Percentiles rank a stretch among this genome's conserved stretches.
These are phyloP conservation scores for Gossypium schwendimanii DNA, from an alignment of 441 rosid genomes.

Conservation along the genomic window DNA sequence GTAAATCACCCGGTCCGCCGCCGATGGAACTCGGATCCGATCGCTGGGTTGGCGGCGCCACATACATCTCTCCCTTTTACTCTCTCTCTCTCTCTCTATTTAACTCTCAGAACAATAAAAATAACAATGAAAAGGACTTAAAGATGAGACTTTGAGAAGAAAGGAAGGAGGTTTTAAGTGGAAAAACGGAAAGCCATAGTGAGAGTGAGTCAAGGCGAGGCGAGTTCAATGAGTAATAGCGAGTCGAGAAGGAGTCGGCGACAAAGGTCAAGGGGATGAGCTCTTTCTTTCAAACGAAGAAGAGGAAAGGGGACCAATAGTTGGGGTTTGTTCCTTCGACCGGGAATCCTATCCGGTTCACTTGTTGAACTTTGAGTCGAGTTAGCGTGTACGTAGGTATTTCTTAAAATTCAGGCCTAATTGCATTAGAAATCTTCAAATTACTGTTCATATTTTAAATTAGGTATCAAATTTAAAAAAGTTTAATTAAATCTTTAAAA, in stretches of 20 bases:
- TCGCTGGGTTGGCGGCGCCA: slow-evolving; percentile 61
- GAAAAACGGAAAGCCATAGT: neutral
- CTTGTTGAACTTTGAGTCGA: neutral
- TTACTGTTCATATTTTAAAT: no score
- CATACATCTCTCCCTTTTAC: slow-evolving; percentile 42
- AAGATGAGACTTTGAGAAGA: neutral
- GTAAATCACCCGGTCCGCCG: slow-evolving; percentile 34
- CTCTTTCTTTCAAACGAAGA: neutral
- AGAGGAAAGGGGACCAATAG: neutral
- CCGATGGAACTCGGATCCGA: slow-evolving; percentile 46
- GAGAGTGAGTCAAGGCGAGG: slow-evolving; percentile 15
- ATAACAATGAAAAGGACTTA: neutral
- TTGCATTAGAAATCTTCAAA: no score
- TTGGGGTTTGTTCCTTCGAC: neutral
- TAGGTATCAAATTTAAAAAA: no score
- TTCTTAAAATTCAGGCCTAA: no score
- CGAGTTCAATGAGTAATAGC: slow-evolving; percentile 22
- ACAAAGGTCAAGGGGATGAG: slow-evolving; percentile 17
- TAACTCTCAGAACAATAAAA: slow-evolving; percentile 6
- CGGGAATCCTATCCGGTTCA: neutral
- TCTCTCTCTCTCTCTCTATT: slow-evolving; percentile 5
- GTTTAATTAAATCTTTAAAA: no score
- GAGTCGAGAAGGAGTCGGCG: slow-evolving; percentile 19
- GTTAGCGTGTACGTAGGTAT: no score
- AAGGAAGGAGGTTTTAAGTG: neutral